Conservation (phyloP, 176 grass and related monocot species). For the Rhipidocladum racemiflorum region DNA sequence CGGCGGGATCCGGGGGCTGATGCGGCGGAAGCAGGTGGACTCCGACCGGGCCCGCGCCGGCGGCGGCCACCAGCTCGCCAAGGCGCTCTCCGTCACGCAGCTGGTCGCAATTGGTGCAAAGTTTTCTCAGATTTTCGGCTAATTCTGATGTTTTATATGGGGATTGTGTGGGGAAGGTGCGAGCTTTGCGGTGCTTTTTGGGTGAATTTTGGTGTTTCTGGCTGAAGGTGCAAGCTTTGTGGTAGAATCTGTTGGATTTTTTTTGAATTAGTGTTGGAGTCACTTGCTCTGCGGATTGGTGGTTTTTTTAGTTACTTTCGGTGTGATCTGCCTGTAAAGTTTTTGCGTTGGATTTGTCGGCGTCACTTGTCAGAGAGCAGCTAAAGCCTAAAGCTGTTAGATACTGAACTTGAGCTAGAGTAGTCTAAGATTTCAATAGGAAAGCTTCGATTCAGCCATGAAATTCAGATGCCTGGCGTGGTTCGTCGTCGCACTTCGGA, state of each 20-base stretch:
- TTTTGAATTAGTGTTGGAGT: not conserved
- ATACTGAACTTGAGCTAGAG: not conserved
- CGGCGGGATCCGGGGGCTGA: constrained; percentile 40
- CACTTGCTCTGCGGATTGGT: not conserved
- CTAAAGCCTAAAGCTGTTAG: not conserved
- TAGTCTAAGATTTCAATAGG: not conserved
- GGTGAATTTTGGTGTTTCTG: not conserved
- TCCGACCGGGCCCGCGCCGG: constrained; percentile 56
- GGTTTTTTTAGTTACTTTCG: too few species aligned
- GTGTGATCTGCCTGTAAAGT: not conserved
- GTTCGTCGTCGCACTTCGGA: not conserved
- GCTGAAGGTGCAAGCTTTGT: not conserved
- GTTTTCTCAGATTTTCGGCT: not conserved
- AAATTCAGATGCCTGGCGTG: not conserved
- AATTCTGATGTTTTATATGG: not conserved
- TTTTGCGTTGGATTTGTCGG: not conserved
- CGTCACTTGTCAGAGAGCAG: too few species aligned
- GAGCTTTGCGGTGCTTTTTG: not conserved
- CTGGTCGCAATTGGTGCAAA: constrained; percentile 68
- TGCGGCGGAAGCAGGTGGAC: constrained; percentile 95
- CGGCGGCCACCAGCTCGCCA: constrained; percentile 64
- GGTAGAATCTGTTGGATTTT: not conserved
- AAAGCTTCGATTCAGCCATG: not conserved
- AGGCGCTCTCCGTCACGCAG: constrained; percentile 79
- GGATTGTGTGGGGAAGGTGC: not conserved